Conservation (phyloP, 2,329 filamentous ascomycete species). For the Colletotrichum magnum region DNA sequence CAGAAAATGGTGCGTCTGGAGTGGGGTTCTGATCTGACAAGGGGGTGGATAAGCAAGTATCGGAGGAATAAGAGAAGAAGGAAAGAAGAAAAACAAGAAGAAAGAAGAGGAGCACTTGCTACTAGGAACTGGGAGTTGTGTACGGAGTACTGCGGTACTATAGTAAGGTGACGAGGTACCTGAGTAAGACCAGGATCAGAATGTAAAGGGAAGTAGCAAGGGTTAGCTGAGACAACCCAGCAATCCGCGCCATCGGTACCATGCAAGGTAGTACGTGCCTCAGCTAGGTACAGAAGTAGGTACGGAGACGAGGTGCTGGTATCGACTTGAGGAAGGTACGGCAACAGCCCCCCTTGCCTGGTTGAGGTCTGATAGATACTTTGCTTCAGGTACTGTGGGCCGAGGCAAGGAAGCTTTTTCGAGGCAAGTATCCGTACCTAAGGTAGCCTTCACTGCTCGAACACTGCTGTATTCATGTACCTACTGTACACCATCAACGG, state of each 20-base stretch:
- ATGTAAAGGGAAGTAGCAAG: conserved; percentile 31
- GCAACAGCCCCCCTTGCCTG: not conserved
- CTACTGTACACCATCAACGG: too few relatives aligned
- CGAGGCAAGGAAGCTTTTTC: too few relatives aligned
- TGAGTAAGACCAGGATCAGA: conserved; percentile 17
- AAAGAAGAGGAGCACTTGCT: not conserved
- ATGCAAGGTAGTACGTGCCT: too few relatives aligned
- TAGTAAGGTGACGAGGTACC: not conserved
- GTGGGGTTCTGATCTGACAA: conserved; percentile 19
- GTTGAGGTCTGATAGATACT: too few relatives aligned
- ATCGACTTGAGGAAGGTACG: not conserved
- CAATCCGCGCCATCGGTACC: conserved; percentile 36
- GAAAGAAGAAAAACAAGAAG: not conserved
- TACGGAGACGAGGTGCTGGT: not conserved
- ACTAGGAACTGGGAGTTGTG: too few relatives aligned
- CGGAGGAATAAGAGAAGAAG: conserved; percentile 29
- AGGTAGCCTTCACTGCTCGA: too few relatives aligned
- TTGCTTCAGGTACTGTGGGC: too few relatives aligned
- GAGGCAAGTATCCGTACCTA: too few relatives aligned
- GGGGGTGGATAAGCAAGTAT: conserved; percentile 28
- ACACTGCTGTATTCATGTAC: too few relatives aligned
- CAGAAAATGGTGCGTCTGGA: conserved; percentile 13
- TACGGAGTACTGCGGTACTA: too few relatives aligned
- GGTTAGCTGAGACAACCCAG: conserved; percentile 38
- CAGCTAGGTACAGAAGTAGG: not conserved